These are phyloP conservation scores for Cladochytrium replicatum DNA, from an alignment of 192 early-diverging fungal genomes.

Conservation along the genomic window DNA sequence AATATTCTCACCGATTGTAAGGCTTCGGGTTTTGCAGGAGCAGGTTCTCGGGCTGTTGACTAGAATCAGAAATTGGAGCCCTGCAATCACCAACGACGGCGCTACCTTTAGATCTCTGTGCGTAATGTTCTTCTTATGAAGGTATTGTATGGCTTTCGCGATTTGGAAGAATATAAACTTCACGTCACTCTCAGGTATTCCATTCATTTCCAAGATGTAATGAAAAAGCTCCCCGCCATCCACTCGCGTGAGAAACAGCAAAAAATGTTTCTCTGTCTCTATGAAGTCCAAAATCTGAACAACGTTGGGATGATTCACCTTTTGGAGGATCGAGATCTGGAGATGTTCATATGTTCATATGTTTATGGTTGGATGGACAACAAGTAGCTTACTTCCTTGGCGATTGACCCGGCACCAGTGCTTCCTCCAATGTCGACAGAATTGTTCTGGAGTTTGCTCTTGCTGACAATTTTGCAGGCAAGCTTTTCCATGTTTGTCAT, in stretches of 20 bases:
- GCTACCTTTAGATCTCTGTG: constrained; percentile 74
- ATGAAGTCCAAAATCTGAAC: constrained; percentile 11
- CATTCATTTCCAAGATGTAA: constrained; percentile 4
- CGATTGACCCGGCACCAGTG: not conserved
- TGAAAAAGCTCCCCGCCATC: constrained; percentile 18
- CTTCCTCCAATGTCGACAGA: no score
- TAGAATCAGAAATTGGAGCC: not conserved
- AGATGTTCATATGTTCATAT: not conserved
- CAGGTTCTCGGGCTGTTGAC: constrained; percentile 16
- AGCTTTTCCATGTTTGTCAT: constrained; percentile 7
- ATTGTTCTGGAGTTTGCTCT: no score
- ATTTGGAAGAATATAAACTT: constrained; percentile 43
- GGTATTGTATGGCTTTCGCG: constrained; percentile 64
- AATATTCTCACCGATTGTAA: constrained; percentile 11
- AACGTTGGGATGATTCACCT: constrained; percentile 15
- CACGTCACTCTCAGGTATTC: constrained; percentile 9
- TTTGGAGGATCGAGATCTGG: constrained; percentile 16
- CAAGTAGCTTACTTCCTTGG: not conserved
- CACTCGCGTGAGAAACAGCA: constrained; percentile 13
- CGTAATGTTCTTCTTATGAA: constrained; percentile 68
- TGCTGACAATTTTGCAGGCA: constrained; percentile 13
- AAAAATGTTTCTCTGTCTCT: not conserved
- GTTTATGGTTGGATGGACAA: no score
- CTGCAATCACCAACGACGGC: no score
- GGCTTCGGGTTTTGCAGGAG: constrained; percentile 6